phyloP scores from a whole-genome alignment of 148 eudicot genomes.

The Hydrangea macrophylla region DNA sequence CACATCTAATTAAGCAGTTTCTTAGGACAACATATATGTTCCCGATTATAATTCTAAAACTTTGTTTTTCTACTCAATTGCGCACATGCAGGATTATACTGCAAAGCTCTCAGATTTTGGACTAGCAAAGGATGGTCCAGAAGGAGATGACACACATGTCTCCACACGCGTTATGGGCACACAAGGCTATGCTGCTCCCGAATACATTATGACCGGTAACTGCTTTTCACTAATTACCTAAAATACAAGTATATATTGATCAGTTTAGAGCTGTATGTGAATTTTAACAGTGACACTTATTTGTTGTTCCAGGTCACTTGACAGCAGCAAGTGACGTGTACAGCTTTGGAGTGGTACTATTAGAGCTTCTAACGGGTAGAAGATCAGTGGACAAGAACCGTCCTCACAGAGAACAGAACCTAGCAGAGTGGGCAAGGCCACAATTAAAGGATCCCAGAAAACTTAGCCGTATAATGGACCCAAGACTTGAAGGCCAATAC shows the following conservation, averaged over 20 bases:
- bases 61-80: too few species aligned
- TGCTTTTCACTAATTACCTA: background rate
- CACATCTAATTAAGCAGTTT: too few species aligned
- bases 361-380: slow-evolving; percentile 50
- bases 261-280: background rate
- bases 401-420: slow-evolving; percentile 36
- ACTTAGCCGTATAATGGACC: slow-evolving; percentile 41
- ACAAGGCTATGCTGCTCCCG: too few species aligned
- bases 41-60: too few species aligned
- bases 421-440: slow-evolving; percentile 49
- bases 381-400: slow-evolving; percentile 45
- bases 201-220: slow-evolving; percentile 55
- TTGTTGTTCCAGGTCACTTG: slow-evolving; percentile 40
- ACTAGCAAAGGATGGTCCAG: too few species aligned
- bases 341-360: slow-evolving; percentile 52
- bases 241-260: background rate
- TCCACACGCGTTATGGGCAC: slow-evolving; percentile 59
- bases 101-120: slow-evolving; percentile 59
- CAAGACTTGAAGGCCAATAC: slow-evolving; percentile 50
- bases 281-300: background rate
- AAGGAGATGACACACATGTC: slow-evolving; percentile 53
- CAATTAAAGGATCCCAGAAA: slow-evolving; percentile 32
- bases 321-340: slow-evolving; percentile 57
- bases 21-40: too few species aligned
- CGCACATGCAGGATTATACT: slow-evolving; percentile 44